Evolutionary conservation across 208 protist genomes (phyloP).

Genomic region (Trypanosoma melophagium): DNA sequence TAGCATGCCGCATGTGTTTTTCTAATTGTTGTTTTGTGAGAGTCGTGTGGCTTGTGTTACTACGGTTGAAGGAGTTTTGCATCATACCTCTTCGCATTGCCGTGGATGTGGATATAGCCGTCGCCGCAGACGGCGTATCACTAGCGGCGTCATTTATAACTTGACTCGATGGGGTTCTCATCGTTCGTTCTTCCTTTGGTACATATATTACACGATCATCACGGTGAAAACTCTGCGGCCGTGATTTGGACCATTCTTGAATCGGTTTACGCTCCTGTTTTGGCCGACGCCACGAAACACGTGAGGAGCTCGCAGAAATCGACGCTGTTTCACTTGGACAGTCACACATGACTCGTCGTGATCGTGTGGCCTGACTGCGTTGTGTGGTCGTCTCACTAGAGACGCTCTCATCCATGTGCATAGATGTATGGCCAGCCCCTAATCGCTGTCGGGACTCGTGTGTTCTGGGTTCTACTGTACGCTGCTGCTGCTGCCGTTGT

Average conservation of each 20-base stretch:
- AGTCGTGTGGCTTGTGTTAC: background rate
- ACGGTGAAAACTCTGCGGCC: constrained; percentile 14
- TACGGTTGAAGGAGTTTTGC: background rate
- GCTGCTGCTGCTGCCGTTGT: too few relatives aligned
- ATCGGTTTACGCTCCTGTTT: background rate
- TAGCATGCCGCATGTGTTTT: background rate
- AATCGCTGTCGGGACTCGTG: too few relatives aligned
- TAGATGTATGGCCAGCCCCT: too few relatives aligned
- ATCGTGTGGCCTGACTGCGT: background rate
- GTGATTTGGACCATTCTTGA: constrained; percentile 14
- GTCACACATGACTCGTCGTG: background rate
- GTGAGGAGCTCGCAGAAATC: background rate
- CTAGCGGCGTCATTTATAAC: background rate
- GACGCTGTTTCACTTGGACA: background rate
- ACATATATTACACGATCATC: constrained; percentile 4
- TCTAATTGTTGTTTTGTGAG: constrained; percentile 1
- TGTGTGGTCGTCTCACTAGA: too few relatives aligned
- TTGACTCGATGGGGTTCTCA: too few relatives aligned
- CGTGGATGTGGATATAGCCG: too few relatives aligned
- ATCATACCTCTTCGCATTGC: background rate
- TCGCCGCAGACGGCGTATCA: background rate
- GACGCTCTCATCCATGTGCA: too few relatives aligned
- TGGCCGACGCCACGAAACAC: background rate
- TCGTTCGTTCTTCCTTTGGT: background rate
- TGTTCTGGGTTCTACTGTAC: too few relatives aligned